phyloP scores from a whole-genome alignment of 2,329 filamentous ascomycete species.

The Colletotrichum incanum region DNA sequence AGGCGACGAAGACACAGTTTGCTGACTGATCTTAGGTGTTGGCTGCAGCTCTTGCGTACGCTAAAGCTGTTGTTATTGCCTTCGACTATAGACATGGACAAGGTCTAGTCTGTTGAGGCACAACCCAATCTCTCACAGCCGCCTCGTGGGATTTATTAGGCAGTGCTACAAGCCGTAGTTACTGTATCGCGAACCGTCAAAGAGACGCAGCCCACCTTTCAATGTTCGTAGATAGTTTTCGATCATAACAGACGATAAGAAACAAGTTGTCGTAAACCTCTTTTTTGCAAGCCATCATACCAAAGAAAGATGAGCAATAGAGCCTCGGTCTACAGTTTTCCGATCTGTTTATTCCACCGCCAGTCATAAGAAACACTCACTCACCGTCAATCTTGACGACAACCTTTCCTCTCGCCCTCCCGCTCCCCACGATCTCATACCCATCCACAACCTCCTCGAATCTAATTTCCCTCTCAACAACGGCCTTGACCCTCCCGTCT shows the following conservation, averaged over 20 bases:
- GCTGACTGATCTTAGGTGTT: slow-evolving; percentile 45
- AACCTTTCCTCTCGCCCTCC: slow-evolving; percentile 57
- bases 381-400: slow-evolving; percentile 52
- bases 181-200: accelerated
- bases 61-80: slow-evolving; percentile 16
- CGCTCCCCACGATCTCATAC: slow-evolving; percentile 52
- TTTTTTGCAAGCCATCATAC: background rate
- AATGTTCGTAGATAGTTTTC: background rate
- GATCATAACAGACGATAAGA: background rate
- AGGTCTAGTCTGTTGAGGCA: background rate
- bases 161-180: background rate
- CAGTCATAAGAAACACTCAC: background rate
- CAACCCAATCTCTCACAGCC: accelerated
- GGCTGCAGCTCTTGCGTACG: slow-evolving; percentile 47
- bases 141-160: background rate
- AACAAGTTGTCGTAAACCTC: no score
- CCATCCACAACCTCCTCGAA: slow-evolving; percentile 57
- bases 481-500: slow-evolving; percentile 53
- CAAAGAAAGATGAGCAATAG: background rate
- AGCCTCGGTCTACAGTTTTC: no score
- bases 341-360: no score
- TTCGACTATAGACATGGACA: slow-evolving; percentile 29
- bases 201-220: background rate
- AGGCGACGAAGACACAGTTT: background rate
- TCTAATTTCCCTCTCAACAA: slow-evolving; percentile 55